Base-by-base conservation (phyloP, 2,329 filamentous ascomycete genomes). In the Fusarium ramigenum region DNA sequence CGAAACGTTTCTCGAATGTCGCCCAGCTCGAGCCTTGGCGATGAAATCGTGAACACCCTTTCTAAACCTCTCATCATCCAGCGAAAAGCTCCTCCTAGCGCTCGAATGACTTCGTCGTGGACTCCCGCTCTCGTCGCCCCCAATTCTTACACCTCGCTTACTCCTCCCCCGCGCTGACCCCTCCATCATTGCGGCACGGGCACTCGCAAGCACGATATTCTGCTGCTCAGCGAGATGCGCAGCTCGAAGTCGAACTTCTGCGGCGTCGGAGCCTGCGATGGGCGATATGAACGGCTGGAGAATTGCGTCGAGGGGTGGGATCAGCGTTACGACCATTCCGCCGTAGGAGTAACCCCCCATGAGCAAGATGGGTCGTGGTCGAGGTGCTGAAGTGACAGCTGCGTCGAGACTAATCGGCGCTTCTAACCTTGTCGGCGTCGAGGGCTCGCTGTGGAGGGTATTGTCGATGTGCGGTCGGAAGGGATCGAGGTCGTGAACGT, bases 301-400 rank as follows among this genome's bases (percentile, higher is more conserved):
- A 34, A 97, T 89, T 1, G 85, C 81, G 16, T 84, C 80, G 40
- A 92, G 82, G 0, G 90, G 85, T 0, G 94, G 93, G 0, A 97
- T 87, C 64, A 92, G 90, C 2, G 89, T 90, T 5, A 94, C 91
- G 43, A 98, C 89, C 78, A 97, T 88, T 9, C 94, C 93, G 47
- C 96, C 96, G 80, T 98, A 98, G 0, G 95, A 97, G 80, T 98
- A 98, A 18, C 95, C 95, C 4, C 89, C 92, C 11, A 96, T 85
- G 9, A 97, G 77, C 6, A 91, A 78, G 53, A 85, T 62, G 5
- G 81, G 83, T 4, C 72, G 75, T 5, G 21, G 39, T 8, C 43
- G 63, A 25, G 39, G 63, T 4, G 37, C 47, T 40, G 56, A 32
- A 16, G 25, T 58, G 5, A 49, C n/a, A 5, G 62, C 53, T 5